A percentile compares a stretch with the other conserved stretches of the same genome.
Evolutionary conservation across 495 filamentous ascomycete genomes (phyloP).

Genomic region (Ascodesmis nigricans): DNA sequence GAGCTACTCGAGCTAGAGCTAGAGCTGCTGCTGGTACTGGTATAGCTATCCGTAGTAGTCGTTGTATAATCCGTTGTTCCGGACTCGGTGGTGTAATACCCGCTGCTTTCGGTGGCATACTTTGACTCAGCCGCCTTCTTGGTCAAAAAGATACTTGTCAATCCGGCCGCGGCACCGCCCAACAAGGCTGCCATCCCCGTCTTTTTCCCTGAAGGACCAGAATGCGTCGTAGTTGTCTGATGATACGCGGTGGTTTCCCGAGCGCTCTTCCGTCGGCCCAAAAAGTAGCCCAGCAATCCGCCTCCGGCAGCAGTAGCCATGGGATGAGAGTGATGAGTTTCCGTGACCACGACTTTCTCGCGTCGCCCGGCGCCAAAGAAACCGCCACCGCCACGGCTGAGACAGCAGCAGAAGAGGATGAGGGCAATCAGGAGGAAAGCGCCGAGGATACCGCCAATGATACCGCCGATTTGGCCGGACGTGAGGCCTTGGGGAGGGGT

Average conservation of each 20-base stretch:
- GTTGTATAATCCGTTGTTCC: slow-evolving; percentile 5
- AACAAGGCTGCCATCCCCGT: slow-evolving; percentile 17
- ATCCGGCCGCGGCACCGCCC: slow-evolving; percentile 18
- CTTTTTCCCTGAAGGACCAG: slow-evolving; percentile 5
- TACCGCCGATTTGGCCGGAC: slow-evolving; percentile 20
- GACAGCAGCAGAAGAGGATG: slow-evolving; percentile 18
- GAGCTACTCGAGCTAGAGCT: slow-evolving; percentile 12
- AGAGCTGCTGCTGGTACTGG: slow-evolving; percentile 12
- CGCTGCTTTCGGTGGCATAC: slow-evolving; percentile 11
- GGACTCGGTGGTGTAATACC: slow-evolving; percentile 14
- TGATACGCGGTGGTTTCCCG: slow-evolving; percentile 1
- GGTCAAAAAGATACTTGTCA: slow-evolving; percentile 18
- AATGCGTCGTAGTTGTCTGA: slow-evolving; percentile 1
- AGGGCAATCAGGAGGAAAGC: slow-evolving; percentile 20
- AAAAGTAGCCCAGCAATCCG: slow-evolving; percentile 14
- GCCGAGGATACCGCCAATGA: slow-evolving; percentile 20
- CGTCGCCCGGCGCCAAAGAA: slow-evolving; percentile 11
- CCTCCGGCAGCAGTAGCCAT: slow-evolving; percentile 10
- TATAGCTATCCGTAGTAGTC: slow-evolving; percentile 5
- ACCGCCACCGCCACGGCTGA: slow-evolving; percentile 16
- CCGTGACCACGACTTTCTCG: slow-evolving; percentile 4
- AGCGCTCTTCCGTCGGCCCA: slow-evolving; percentile 11
- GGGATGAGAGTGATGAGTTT: slow-evolving; percentile 7
- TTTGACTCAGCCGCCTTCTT: slow-evolving; percentile 16
- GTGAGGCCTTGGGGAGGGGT: slow-evolving; percentile 9